Base-by-base conservation (phyloP, 768 basidiomycete species). In the Leccinum imitatum region DNA sequence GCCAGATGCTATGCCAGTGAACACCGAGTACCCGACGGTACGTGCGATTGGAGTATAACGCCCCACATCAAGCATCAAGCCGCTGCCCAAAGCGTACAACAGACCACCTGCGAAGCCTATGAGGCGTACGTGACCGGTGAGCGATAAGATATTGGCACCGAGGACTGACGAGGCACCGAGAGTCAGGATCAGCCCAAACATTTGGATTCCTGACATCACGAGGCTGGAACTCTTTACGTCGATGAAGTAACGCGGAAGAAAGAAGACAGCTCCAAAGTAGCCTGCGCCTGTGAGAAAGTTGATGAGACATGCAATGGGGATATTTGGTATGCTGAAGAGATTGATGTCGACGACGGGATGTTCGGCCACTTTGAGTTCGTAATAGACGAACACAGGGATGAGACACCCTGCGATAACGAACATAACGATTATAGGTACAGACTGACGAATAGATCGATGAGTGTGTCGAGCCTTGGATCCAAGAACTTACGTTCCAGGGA, bases 241-340 rank as follows among this genome's bases (percentile, higher is more conserved):
- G 62, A 77, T 77, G 52, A 75, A 76, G 59, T 76, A 75, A 41
- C 73, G 75, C n/a, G 74, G 74, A 25, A 75, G 68, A 62, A 77
- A 75, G 60, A 77, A 75, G 58, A 76, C 74, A 14, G 67, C 65
- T 9, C 74, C 74, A 56, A 75, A 76, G 62, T 74, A 76, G 19
- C 74, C 74, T 14, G 75, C 75, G 48, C 75, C 74, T 0, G 74
- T 76, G 51, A 75, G 71, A 61, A 75, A 76, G 54, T 76, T 76
- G 63, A 75, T 74, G 56, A 77, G 64, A 57, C 74, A 76, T 5
- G 71, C 59, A 9, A 74, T 71, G 23, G 71, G 74, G 19, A 76
- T 77, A 30, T 77, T 75, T 2, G 71, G 71, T 62, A 73, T 68
- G 31, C 33, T 62, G 63, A 75, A 76, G 15, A 75, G 58, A 58